Percentiles rank a stretch among this genome's conserved stretches.
These are phyloP conservation scores for Globisporangium viniferum DNA, from an alignment of 352 stramenopile species.

Conservation along the genomic window DNA sequence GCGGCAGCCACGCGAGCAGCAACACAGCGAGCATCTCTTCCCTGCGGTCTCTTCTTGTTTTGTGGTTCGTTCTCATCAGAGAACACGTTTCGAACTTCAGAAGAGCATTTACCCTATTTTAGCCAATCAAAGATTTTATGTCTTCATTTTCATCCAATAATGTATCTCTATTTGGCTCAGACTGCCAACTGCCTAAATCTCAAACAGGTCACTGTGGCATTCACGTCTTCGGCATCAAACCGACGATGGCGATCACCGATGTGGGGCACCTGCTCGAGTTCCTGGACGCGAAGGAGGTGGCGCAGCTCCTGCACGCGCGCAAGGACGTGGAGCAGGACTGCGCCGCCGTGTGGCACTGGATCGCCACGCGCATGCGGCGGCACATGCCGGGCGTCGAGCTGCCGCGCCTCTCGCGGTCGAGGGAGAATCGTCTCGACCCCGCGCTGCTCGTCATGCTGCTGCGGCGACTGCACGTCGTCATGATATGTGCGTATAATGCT, in stretches of 20 bases:
- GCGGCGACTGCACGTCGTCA: constrained; percentile 43
- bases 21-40: constrained; percentile 17
- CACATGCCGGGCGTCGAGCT: constrained; percentile 27
- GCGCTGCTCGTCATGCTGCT: constrained; percentile 41
- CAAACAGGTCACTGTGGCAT: constrained; percentile 1
- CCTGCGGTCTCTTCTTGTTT: background rate
- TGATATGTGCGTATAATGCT: constrained; percentile 37
- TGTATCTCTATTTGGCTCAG: background rate
- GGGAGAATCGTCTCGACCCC: constrained; percentile 25
- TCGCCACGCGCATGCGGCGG: constrained; percentile 26
- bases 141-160: constrained; percentile 9
- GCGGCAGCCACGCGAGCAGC: constrained; percentile 33
- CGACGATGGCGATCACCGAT: constrained; percentile 27
- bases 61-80: background rate
- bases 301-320: constrained; percentile 29
- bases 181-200: background rate
- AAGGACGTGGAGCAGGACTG: constrained; percentile 25
- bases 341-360: constrained; percentile 40
- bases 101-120: background rate
- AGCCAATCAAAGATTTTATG: constrained; percentile 16
- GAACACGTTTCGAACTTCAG: background rate
- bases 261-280: constrained; percentile 52
- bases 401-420: constrained; percentile 18
- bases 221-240: background rate
- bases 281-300: constrained; percentile 34